These are phyloP conservation scores for Begonia masoniana DNA, from an alignment of 306 rosid genomes.

Conservation along the genomic window DNA sequence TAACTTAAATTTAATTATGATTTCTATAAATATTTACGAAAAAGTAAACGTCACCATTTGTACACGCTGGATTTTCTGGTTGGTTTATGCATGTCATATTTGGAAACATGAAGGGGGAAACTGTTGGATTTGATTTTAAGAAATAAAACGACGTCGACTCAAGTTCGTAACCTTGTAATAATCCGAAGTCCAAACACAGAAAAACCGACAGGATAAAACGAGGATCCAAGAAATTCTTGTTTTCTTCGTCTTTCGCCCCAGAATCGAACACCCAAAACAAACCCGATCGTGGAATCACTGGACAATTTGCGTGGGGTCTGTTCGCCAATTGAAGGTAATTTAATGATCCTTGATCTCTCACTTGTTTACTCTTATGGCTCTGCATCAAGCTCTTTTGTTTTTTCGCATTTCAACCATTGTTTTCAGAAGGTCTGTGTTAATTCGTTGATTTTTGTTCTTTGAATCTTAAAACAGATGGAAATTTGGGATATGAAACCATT, in stretches of 20 bases:
- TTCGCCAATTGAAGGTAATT: not conserved
- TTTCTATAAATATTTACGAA: not conserved
- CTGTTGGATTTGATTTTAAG: not conserved
- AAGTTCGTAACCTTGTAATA: not conserved
- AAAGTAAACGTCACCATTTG: not conserved
- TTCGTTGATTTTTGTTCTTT: constrained; percentile 1
- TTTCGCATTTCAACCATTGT: not conserved
- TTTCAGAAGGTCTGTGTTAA: constrained; percentile 19
- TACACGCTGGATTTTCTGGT: not conserved
- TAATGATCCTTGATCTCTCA: not conserved
- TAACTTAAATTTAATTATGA: not conserved
- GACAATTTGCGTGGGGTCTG: not conserved
- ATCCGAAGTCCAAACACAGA: not conserved
- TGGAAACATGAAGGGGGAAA: too few relatives aligned
- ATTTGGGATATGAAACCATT: constrained; percentile 19
- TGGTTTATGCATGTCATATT: not conserved
- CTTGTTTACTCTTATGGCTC: not conserved
- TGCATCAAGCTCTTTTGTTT: too few relatives aligned
- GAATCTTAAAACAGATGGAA: constrained; percentile 7
- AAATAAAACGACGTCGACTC: not conserved
- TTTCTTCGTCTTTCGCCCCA: not conserved
- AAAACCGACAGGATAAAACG: not conserved
- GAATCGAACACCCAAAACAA: not conserved
- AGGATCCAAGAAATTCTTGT: not conserved
- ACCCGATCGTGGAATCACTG: not conserved